A percentile compares a stretch with the other conserved stretches of the same genome.
Evolutionary conservation across 768 basidiomycete genomes (phyloP).

Genomic region (Suillus sp.): DNA sequence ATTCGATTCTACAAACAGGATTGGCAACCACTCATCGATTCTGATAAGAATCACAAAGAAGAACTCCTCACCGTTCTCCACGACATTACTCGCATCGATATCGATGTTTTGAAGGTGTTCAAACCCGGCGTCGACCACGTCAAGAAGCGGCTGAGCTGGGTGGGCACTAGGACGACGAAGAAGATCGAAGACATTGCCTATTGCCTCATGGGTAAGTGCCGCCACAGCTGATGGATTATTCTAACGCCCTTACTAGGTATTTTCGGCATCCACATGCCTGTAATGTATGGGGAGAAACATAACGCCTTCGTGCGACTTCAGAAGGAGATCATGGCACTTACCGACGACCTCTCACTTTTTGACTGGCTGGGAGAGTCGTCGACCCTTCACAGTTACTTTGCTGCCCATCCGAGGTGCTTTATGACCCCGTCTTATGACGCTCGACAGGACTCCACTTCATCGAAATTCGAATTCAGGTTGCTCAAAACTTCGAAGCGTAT

Average conservation of each 20-base stretch:
- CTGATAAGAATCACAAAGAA: slow-evolving; percentile 2
- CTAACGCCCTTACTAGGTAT: slow-evolving; percentile 23
- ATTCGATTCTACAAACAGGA: slow-evolving; percentile 30
- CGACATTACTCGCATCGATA: slow-evolving; percentile 21
- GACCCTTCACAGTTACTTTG: slow-evolving; percentile 29
- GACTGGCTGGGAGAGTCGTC: slow-evolving; percentile 28
- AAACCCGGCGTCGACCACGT: slow-evolving; percentile 28
- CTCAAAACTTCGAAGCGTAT: slow-evolving; percentile 17
- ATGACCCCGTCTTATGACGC: not conserved
- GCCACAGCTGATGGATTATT: not conserved
- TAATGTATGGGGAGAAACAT: slow-evolving; percentile 32
- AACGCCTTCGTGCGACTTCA: slow-evolving; percentile 31
- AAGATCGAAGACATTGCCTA: slow-evolving; percentile 14
- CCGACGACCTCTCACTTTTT: slow-evolving; percentile 27
- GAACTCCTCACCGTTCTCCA: slow-evolving; percentile 4
- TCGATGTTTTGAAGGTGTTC: slow-evolving; percentile 23
- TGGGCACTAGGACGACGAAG: slow-evolving; percentile 27
- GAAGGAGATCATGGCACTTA: slow-evolving; percentile 28
- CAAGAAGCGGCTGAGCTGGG: slow-evolving; percentile 32
- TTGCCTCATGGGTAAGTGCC: slow-evolving; percentile 11
- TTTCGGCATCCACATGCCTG: slow-evolving; percentile 29
- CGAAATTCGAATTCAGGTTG: slow-evolving; percentile 11
- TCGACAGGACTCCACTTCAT: slow-evolving; percentile 4
- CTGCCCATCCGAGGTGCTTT: slow-evolving; percentile 27
- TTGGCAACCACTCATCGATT: slow-evolving; percentile 19